These are phyloP conservation scores for Smallanthus sonchifolius DNA, from an alignment of 129 eudicot genomes.

Conservation along the genomic window DNA sequence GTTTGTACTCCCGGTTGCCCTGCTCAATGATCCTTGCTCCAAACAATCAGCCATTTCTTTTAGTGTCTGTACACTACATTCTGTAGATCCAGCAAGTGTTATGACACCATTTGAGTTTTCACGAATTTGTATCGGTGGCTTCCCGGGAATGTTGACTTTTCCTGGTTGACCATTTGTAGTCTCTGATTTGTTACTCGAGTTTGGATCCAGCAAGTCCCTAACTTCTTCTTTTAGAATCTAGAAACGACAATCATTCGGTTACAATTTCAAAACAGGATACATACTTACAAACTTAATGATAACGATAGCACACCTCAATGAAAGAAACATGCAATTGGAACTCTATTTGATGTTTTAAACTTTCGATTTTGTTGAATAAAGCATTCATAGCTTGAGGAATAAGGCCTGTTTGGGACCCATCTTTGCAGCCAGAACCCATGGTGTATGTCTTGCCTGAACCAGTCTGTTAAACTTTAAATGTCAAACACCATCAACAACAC, in stretches of 20 bases:
- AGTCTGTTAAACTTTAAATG: slow-evolving; percentile 54
- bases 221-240: slow-evolving; percentile 99
- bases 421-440: slow-evolving; percentile 87
- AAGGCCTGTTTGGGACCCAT: slow-evolving; percentile 66
- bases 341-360: slow-evolving; percentile 63
- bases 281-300: not conserved
- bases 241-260: slow-evolving; percentile 20
- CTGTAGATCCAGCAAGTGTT: slow-evolving; percentile 95
- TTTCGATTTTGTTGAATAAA: slow-evolving; percentile 79
- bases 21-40: slow-evolving; percentile 89
- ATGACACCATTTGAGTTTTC: slow-evolving; percentile 94
- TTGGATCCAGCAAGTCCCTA: slow-evolving; percentile 82
- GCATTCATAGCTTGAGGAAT: slow-evolving; percentile 89
- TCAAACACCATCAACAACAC: slow-evolving; percentile 19
- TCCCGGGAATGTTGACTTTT: slow-evolving; percentile 73
- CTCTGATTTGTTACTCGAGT: slow-evolving; percentile 60
- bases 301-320: slow-evolving; percentile 61
- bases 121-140: slow-evolving; percentile 96
- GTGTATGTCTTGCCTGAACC: slow-evolving; percentile 99
- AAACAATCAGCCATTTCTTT: slow-evolving; percentile 96
- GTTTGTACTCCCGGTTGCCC: slow-evolving; percentile 99
- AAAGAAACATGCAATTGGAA: slow-evolving; percentile 91
- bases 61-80: slow-evolving; percentile 73
- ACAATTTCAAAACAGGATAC: not conserved
- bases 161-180: slow-evolving; percentile 54